Conservation (phyloP, 495 filamentous ascomycete species). For the Chaetomium tenue region DNA sequence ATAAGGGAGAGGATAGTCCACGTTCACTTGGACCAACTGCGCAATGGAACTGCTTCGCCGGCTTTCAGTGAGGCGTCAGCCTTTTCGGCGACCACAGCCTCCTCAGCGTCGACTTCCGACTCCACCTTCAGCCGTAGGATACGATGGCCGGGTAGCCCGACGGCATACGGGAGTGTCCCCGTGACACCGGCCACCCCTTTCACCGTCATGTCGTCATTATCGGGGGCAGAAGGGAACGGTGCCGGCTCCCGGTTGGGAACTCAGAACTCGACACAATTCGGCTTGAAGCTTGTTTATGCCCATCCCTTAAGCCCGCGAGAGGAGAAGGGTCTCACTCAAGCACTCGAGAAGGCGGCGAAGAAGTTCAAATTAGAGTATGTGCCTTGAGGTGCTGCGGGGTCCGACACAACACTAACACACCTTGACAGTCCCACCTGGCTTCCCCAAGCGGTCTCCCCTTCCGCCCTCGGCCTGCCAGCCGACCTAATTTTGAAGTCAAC, state of each 20-base stretch:
- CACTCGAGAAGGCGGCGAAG: conserved; percentile 45
- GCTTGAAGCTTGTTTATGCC: conserved; percentile 40
- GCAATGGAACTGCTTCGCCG: conserved; percentile 32
- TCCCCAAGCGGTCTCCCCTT: conserved; percentile 35
- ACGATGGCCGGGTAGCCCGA: conserved; percentile 30
- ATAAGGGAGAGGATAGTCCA: conserved; percentile 34
- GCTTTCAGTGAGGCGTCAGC: conserved; percentile 34
- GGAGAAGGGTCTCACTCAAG: conserved; percentile 41
- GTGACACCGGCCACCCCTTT: conserved; percentile 47
- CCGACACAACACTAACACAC: conserved; percentile 7
- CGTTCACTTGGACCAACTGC: conserved; percentile 27
- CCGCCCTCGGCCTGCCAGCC: conserved; percentile 40
- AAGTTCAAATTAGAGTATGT: conserved; percentile 46
- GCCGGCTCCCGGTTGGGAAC: conserved; percentile 15
- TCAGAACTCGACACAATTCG: conserved; percentile 38
- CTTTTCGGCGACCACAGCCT: conserved; percentile 26
- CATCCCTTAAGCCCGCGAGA: conserved; percentile 35
- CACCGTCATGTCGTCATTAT: conserved; percentile 38
- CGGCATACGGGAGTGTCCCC: conserved; percentile 35
- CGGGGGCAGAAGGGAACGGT: conserved; percentile 26
- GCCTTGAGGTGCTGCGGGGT: not conserved
- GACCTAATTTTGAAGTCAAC: conserved; percentile 65
- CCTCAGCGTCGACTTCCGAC: conserved; percentile 19
- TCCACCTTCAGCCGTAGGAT: conserved; percentile 11
- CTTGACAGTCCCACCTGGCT: conserved; percentile 41